Percentiles rank a stretch among this genome's conserved stretches.
Conservation (phyloP, 208 protist species). For the Leishmania arabica region DNA sequence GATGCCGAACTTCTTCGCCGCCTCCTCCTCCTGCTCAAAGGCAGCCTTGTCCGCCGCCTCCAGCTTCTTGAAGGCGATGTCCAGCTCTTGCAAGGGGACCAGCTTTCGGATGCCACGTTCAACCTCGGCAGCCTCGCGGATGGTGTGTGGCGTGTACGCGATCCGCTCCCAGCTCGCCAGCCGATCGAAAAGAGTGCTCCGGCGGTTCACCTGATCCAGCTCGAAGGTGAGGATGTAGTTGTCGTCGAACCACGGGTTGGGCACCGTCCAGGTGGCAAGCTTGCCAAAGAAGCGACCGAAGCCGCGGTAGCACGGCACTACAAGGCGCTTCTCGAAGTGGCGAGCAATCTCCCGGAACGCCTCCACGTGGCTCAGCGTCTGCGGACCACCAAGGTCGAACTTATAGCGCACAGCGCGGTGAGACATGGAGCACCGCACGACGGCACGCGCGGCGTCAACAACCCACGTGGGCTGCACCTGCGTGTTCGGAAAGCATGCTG, state of each 20-base stretch:
- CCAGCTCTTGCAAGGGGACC: conserved; percentile 73
- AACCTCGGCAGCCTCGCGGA: conserved; percentile 75
- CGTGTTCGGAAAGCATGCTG: conserved; percentile 87
- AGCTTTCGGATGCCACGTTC: conserved; percentile 64
- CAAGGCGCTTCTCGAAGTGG: conserved; percentile 69
- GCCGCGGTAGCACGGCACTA: conserved; percentile 85
- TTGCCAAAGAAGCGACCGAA: conserved; percentile 89
- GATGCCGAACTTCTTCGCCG: conserved; percentile 85
- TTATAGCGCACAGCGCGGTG: conserved; percentile 89
- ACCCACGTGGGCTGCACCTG: conserved; percentile 93
- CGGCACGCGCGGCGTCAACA: conserved; percentile 86
- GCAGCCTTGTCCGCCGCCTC: conserved; percentile 88
- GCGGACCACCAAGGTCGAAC: conserved; percentile 91
- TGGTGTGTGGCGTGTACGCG: conserved; percentile 80
- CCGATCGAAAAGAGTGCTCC: conserved; percentile 87
- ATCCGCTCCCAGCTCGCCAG: conserved; percentile 89
- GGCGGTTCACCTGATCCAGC: conserved; percentile 91
- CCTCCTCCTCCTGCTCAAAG: conserved; percentile 84
- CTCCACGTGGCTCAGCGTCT: conserved; percentile 87
- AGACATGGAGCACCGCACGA: conserved; percentile 81
- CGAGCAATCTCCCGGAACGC: conserved; percentile 76
- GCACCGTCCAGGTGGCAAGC: conserved; percentile 71
- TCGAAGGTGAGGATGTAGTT: conserved; percentile 92
- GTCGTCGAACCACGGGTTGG: conserved; percentile 92
- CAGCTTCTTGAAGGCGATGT: conserved; percentile 64